Evolutionary conservation across 768 basidiomycete genomes (phyloP), one percentile per base, ranked within the genome.

Genomic region (Termitomyces sp.): DNA sequence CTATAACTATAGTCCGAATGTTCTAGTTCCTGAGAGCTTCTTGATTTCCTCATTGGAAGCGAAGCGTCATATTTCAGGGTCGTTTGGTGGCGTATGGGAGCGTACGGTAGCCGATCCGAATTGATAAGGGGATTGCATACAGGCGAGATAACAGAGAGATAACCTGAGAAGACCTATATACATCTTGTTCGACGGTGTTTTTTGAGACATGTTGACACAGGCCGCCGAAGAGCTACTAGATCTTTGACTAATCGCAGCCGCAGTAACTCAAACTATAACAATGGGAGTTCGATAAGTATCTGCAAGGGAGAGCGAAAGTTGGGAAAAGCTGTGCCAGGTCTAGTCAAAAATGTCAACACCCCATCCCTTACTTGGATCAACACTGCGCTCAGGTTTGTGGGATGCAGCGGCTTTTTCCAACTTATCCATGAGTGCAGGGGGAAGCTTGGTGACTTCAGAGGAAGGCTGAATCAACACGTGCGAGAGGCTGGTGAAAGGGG

Each of bases 341-440:
- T 64, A 84, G 53, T 84, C 82, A 62, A 86, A 91, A 50, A 91
- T 81, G 65, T 90, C 88, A 4, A 89, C 73, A 1, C 82, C 83
- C 88, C 87, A 90, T 0, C 66, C 67, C 66, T 81, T 77, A 69
- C 84, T 84, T 2, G 88, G 88, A 66, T 90, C 83, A 18, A 82
- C 70, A 12, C 81, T 77, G 36, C 87, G 79, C 62, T 81, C 70
- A 0, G 87, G 87, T 33, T 78, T 70, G 68, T 89, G 88, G 4
- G 83, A 74, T 9, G 70, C 70, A 11, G 85, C 85, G 1, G 81
- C 84, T 44, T 70, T 72, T 65, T 87, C 86, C 13, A 85, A 65
- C 28, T 73, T 73, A 15, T 81, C 74, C 62, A 82, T 80, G 0
- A 76, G 65, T 4, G 73, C 71, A 6, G 74, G 56, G n/a, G 83